phyloP scores from a whole-genome alignment of 1,284 basidiomycete species.

The Cryptococcus jaspeensis region DNA sequence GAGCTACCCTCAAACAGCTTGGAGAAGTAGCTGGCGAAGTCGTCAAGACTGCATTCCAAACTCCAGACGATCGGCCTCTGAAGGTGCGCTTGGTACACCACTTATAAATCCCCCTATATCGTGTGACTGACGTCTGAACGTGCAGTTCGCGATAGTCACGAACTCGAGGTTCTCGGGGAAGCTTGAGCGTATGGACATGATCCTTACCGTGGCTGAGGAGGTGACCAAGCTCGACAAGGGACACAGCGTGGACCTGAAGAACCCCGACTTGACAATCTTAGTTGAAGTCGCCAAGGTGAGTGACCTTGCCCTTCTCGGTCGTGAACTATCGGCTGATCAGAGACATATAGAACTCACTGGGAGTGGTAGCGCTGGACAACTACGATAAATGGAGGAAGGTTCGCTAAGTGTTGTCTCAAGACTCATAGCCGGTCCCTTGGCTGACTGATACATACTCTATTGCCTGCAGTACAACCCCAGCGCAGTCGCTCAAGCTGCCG shows the following conservation, averaged over 20 bases:
- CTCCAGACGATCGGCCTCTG: conserved; percentile 17
- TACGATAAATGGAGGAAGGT: conserved; percentile 44
- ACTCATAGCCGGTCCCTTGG: background rate
- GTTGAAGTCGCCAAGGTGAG: conserved; percentile 42
- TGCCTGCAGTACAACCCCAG: conserved; percentile 11
- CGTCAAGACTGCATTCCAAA: conserved; percentile 20
- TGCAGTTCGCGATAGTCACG: conserved; percentile 37
- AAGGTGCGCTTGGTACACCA: conserved; percentile 16
- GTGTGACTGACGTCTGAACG: background rate
- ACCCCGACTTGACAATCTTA: conserved; percentile 40
- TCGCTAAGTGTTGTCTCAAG: no score
- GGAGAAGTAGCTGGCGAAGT: conserved; percentile 21
- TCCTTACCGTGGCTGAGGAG: conserved; percentile 39
- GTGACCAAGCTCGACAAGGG: conserved; percentile 28
- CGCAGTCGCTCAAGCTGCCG: background rate
- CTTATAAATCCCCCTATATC: background rate
- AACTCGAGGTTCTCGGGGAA: conserved; percentile 36
- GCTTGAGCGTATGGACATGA: conserved; percentile 42
- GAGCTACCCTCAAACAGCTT: conserved; percentile 30
- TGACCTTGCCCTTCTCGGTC: background rate
- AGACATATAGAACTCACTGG: conserved; percentile 27
- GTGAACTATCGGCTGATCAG: background rate
- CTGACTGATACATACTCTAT: background rate
- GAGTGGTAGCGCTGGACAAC: conserved; percentile 38
- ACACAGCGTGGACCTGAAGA: conserved; percentile 42